Conservation (phyloP, 2,329 filamentous ascomycete species). For the Trichoderma koningiopsis region DNA sequence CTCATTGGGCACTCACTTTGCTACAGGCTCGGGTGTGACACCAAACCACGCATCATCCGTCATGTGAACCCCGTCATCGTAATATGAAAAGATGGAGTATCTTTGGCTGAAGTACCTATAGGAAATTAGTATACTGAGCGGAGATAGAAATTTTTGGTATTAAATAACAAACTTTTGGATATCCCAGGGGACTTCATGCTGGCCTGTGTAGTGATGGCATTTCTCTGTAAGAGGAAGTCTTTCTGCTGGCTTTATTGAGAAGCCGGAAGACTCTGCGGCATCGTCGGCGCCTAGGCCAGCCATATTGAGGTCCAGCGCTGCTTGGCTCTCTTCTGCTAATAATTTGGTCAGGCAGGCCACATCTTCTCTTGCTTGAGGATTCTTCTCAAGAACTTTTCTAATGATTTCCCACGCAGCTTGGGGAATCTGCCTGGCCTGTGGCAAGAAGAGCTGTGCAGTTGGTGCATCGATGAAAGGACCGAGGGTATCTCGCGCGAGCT, state of each 20-base stretch:
- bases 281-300: neutral
- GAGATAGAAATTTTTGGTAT: neutral
- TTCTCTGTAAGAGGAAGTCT: conserved; percentile 59
- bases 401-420: conserved; percentile 15
- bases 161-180: conserved; percentile 72
- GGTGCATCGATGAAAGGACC: conserved; percentile 17
- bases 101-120: conserved; percentile 86
- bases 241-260: conserved; percentile 46
- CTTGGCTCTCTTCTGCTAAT: conserved; percentile 3
- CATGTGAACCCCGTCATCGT: conserved; percentile 85
- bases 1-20: conserved; percentile 59
- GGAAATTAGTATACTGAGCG: neutral
- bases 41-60: conserved; percentile 97
- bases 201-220: conserved; percentile 73
- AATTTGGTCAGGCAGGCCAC: conserved; percentile 2
- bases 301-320: neutral
- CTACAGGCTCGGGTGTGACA: conserved; percentile 90
- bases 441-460: conserved; percentile 14
- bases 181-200: conserved; percentile 75
- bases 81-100: conserved; percentile 82
- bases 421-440: conserved; percentile 19
- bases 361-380: conserved; percentile 10
- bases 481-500: conserved; percentile 13
- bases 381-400: neutral
- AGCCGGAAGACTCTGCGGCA: conserved; percentile 24